Conservation (phyloP, 2,329 filamentous ascomycete species). For the Colletotrichum tofieldiae region DNA sequence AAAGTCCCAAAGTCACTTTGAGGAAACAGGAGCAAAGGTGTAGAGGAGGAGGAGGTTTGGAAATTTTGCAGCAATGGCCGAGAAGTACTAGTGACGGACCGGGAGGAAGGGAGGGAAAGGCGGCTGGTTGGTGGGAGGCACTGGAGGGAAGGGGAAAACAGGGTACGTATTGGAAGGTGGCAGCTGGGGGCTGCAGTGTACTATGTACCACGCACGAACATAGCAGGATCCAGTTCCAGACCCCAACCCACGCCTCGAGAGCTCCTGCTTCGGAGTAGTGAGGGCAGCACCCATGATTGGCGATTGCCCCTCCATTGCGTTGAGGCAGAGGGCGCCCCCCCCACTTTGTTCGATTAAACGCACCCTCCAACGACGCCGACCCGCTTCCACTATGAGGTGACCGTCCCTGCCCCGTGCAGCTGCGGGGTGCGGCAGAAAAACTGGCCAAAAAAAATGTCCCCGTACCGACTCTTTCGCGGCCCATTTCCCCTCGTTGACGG, state of each 20-base stretch:
- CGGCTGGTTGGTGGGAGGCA: neutral
- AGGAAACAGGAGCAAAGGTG: slow-evolving; percentile 8
- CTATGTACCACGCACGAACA: neutral
- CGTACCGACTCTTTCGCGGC: neutral
- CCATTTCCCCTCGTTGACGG: neutral
- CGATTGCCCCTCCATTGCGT: slow-evolving; percentile 24
- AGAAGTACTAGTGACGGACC: slow-evolving; percentile 1
- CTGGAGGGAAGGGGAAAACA: neutral
- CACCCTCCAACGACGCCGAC: slow-evolving; percentile 13
- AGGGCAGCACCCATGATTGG: slow-evolving; percentile 16
- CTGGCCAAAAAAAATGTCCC: neutral
- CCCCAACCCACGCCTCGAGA: slow-evolving; percentile 15
- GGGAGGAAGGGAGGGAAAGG: neutral
- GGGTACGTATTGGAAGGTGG: slow-evolving; percentile 15
- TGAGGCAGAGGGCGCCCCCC: neutral
- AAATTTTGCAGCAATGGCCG: slow-evolving; percentile 14
- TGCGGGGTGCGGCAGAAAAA: slow-evolving; percentile 22
- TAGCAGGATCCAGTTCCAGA: neutral
- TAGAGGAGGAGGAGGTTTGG: slow-evolving; percentile 11
- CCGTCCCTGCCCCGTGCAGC: slow-evolving; percentile 14
- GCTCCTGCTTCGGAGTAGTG: neutral
- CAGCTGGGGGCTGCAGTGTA: neutral
- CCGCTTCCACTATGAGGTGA: slow-evolving; percentile 5
- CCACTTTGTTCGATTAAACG: slow-evolving; percentile 8
- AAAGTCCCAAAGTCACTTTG: neutral